Base-by-base conservation (phyloP, 768 basidiomycete genomes). In the Termitomyces sp. region DNA sequence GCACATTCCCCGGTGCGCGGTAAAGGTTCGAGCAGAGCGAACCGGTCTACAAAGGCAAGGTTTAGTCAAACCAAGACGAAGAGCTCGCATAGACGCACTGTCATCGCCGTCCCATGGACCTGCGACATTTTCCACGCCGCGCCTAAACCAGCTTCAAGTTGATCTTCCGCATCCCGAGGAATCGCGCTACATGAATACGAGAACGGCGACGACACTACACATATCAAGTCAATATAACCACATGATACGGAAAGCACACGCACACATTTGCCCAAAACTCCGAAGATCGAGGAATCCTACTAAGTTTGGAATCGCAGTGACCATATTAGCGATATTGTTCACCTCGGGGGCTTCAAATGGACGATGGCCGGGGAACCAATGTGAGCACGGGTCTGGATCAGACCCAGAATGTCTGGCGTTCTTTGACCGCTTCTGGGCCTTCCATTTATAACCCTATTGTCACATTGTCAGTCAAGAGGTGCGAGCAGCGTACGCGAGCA, bases 221-320 rank as follows among this genome's bases (percentile, higher is more conserved):
- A 24, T 26, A 10, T 28, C 28, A 32, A 3, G 33, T 28, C 14
- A 16, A 16, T 38, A 16, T 16, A 4, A 4, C 45, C 26, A 6
- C 35, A 38, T 51, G 40, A 36, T 18, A 55, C 38, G 1, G 38
- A n/a, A 57, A 22, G 6, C 26, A 47, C 1, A 78, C 88, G 57
- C 64, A 92, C 89, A 68, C 80, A 92, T 87, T 67, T 93, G 90
- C 0, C 91, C 91, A 65, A 91, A 94, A 63, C 85, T 88, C 61
- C 92, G 77, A 52, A 92, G 67, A 70, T 93, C 90, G 33, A 92
- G 58, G 69, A 90, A 93, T 2, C 77, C 85, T 20, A 79, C 75
- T 16, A 90, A 72, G 59, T 78, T 75, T 7, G 80, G 75, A 12
- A 82, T 70, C 7, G 75, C 75, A 20, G 75, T 73, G 54, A 90